phyloP scores from a whole-genome alignment of 257 asterid genomes.

The Lavandula angustifolia region DNA sequence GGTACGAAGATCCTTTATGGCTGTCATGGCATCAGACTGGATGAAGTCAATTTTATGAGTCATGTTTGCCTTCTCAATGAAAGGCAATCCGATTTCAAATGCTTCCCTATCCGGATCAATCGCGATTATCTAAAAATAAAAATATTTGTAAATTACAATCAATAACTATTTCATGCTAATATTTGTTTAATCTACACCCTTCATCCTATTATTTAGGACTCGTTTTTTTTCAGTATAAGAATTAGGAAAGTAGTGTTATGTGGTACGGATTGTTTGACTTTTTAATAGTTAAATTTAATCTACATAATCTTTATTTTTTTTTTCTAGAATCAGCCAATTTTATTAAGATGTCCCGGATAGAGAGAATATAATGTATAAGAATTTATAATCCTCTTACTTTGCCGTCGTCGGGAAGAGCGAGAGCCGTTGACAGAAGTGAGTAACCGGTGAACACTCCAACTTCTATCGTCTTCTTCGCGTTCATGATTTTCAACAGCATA shows the following conservation, averaged over 20 bases:
- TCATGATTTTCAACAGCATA: constrained; percentile 57
- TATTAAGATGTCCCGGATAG: too few species aligned
- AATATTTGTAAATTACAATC: too few species aligned
- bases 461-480: constrained; percentile 56
- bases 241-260: too few species aligned
- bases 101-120: constrained; percentile 59
- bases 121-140: constrained; percentile 43
- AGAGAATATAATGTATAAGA: too few species aligned
- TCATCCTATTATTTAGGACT: too few species aligned
- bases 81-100: constrained; percentile 52
- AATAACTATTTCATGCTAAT: neutral
- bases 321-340: too few species aligned
- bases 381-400: constrained; percentile 25
- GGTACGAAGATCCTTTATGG: constrained; percentile 23
- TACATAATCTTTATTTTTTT: too few species aligned
- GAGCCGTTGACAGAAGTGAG: constrained; percentile 61
- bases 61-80: constrained; percentile 50
- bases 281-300: too few species aligned
- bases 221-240: too few species aligned
- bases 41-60: constrained; percentile 53
- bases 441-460: constrained; percentile 67
- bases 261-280: too few species aligned
- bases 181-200: neutral
- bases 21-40: constrained; percentile 39
- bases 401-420: constrained; percentile 58